A percentile compares a stretch with the other conserved stretches of the same genome.
Evolutionary conservation across 768 basidiomycete species (phyloP).

Genomic region (Boletus vinaceobasis): DNA sequence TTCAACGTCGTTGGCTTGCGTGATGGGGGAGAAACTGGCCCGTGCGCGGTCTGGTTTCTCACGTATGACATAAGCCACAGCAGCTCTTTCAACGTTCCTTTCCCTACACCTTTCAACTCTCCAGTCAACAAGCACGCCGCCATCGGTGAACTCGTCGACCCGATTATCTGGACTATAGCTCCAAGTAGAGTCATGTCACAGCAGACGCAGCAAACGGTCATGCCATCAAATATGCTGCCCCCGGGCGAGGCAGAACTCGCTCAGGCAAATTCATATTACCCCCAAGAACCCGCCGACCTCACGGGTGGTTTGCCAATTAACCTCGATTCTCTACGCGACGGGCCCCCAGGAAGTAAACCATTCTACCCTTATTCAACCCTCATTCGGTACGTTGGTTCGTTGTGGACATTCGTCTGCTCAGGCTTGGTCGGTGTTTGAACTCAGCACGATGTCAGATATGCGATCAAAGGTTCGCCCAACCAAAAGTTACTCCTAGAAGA

Average conservation of each 20-base stretch:
- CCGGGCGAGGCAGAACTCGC: conserved; percentile 52
- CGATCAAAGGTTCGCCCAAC: conserved; percentile 88
- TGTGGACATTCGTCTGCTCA: not conserved
- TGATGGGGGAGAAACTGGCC: conserved; percentile 40
- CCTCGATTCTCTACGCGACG: conserved; percentile 81
- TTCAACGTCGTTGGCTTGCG: conserved; percentile 19
- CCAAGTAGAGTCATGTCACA: conserved; percentile 43
- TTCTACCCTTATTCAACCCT: conserved; percentile 91
- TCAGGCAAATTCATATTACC: conserved; percentile 60
- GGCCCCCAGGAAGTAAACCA: conserved; percentile 84
- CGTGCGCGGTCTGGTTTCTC: conserved; percentile 50
- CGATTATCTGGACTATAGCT: conserved; percentile 8
- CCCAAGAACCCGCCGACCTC: conserved; percentile 73
- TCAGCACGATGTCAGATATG: conserved; percentile 53
- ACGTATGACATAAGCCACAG: conserved; percentile 55
- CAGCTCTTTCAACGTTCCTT: conserved; percentile 37
- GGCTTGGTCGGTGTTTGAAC: not conserved
- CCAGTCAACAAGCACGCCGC: conserved; percentile 22
- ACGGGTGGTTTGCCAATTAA: conserved; percentile 84
- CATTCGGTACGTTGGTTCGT: conserved; percentile 60
- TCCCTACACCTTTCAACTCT: conserved; percentile 28
- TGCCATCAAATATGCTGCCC: conserved; percentile 60
- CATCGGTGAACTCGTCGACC: conserved; percentile 10
- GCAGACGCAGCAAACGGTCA: conserved; percentile 47
- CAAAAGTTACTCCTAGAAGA: conserved; percentile 83